Percentiles rank a stretch among this genome's conserved stretches.
Evolutionary conservation across 225 moss, liverwort and hornwort genomes (phyloP).

Genomic region (Pseudoscleropodium purum): DNA sequence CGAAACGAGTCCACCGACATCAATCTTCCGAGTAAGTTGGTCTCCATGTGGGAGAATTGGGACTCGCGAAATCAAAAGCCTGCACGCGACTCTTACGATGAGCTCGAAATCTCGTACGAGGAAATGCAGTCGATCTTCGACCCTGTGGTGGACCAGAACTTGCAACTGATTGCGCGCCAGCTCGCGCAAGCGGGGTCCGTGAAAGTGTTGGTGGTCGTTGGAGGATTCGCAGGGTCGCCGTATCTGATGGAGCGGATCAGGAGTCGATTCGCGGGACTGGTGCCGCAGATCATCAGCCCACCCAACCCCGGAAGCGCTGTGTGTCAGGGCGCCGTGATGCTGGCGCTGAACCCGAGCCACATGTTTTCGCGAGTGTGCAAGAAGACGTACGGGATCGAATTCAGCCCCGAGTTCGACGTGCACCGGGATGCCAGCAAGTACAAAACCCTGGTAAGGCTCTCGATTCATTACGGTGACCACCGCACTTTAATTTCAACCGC

Average conservation of each 20-base stretch:
- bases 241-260: constrained; percentile 41
- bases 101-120: constrained; percentile 5
- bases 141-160: constrained; percentile 12
- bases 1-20: background rate
- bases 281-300: constrained; percentile 29
- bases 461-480: background rate
- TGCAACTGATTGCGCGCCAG: constrained; percentile 25
- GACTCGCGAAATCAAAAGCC: background rate
- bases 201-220: constrained; percentile 38
- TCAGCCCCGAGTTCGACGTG: background rate
- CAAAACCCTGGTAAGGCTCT: background rate
- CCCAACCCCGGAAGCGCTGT: constrained; percentile 53
- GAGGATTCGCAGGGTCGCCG: constrained; percentile 55
- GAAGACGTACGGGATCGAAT: constrained; percentile 42
- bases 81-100: constrained; percentile 16
- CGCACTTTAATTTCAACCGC: background rate
- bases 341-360: constrained; percentile 21
- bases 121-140: constrained; percentile 47
- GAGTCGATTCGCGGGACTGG: background rate
- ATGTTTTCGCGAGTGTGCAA: constrained; percentile 34
- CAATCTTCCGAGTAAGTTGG: constrained; percentile 13
- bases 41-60: constrained; percentile 22
- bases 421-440: background rate
- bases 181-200: background rate
- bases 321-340: constrained; percentile 50